Conservation (phyloP, 2,329 filamentous ascomycete genomes). For the Fusarium sp. region DNA sequence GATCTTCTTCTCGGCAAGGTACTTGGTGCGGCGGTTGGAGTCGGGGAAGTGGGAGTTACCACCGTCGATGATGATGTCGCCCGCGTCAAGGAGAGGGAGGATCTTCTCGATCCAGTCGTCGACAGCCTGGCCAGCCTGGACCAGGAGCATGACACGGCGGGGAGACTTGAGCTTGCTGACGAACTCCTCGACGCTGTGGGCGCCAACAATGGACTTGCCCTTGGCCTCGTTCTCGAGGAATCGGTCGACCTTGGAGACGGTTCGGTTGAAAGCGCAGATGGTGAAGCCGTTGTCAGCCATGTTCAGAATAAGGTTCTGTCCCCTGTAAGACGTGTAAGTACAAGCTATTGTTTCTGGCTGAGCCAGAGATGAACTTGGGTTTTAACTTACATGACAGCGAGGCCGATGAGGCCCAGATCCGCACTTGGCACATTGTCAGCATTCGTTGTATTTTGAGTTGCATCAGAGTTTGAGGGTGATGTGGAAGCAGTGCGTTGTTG, state of each 20-base stretch:
- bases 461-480: conserved; percentile 47
- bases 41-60: conserved; percentile 99
- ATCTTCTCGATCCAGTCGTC: conserved; percentile 99
- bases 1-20: conserved; percentile 88
- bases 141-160: conserved; percentile 96
- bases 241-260: conserved; percentile 95
- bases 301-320: conserved; percentile 90
- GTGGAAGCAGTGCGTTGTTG: conserved; percentile 54
- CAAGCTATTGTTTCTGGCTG: conserved; percentile 28
- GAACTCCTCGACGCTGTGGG: conserved; percentile 94
- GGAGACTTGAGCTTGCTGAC: conserved; percentile 96
- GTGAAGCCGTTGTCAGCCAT: conserved; percentile 94
- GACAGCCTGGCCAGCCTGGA: conserved; percentile 97
- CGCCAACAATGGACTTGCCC: conserved; percentile 95
- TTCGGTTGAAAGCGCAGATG: conserved; percentile 98
- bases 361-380: conserved; percentile 5
- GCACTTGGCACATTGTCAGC: conserved; percentile 73
- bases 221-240: conserved; percentile 93
- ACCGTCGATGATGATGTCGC: conserved; percentile 99
- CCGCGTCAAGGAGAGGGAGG: conserved; percentile 82
- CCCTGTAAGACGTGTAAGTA: conserved; percentile 57
- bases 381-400: conserved; percentile 82
- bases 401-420: conserved; percentile 92
- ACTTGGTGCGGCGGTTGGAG: conserved; percentile 95
- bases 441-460: conserved; percentile 55